Evolutionary conservation across 176 grass and related monocot genomes (phyloP).

Genomic region (Chloris gayana): DNA sequence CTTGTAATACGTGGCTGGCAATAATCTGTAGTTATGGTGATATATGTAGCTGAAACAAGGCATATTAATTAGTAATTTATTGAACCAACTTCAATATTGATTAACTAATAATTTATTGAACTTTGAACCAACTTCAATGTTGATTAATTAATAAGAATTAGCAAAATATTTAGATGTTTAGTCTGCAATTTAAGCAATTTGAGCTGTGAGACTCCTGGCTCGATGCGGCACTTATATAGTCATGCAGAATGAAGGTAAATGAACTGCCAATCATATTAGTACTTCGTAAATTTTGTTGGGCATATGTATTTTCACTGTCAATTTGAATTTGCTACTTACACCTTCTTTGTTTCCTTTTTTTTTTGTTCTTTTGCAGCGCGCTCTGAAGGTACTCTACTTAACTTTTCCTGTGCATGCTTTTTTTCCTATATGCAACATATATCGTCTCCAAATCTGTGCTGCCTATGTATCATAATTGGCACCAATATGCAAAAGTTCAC

Average conservation of each 20-base stretch:
- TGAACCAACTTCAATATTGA: neutral
- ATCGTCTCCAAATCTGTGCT: neutral
- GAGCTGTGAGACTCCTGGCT: conserved; percentile 19
- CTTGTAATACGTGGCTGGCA: neutral
- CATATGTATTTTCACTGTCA: conserved; percentile 8
- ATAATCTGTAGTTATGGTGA: conserved; percentile 27
- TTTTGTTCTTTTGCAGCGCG: conserved; percentile 56
- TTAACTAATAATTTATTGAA: neutral
- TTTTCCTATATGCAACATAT: conserved; percentile 8
- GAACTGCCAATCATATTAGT: neutral
- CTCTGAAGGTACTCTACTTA: conserved; percentile 81
- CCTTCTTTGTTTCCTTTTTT: conserved; percentile 41
- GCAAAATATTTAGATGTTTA: neutral
- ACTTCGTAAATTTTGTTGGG: neutral
- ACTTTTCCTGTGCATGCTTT: conserved; percentile 9
- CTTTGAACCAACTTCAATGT: conserved; percentile 4
- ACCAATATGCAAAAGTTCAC: neutral
- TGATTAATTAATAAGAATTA: neutral
- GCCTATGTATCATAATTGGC: neutral
- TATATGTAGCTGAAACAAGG: neutral
- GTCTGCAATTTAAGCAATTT: conserved; percentile 5
- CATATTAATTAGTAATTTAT: neutral
- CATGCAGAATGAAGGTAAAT: conserved; percentile 14
- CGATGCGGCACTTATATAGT: conserved; percentile 10
- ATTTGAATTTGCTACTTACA: conserved; percentile 35